Percentiles rank a stretch among this genome's conserved stretches.
Evolutionary conservation across 2,329 filamentous ascomycete genomes (phyloP).

Genomic region (Colletotrichum lindemuthianum): DNA sequence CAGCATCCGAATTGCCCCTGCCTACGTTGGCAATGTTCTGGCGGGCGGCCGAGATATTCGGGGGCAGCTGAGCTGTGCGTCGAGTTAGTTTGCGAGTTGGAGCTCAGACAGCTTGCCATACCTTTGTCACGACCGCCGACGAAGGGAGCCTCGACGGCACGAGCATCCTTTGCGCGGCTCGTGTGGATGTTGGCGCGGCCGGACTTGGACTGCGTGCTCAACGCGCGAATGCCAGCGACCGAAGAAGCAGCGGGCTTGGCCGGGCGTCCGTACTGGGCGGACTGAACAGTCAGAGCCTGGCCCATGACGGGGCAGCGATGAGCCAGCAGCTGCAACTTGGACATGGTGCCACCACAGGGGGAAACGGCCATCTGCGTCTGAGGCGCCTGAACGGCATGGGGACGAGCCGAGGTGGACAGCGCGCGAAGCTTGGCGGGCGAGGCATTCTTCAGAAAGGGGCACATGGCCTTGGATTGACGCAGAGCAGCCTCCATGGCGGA

Average conservation of each 20-base stretch:
- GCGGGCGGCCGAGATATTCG: slow-evolving; percentile 41
- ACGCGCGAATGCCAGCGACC: slow-evolving; percentile 60
- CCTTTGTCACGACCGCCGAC: slow-evolving; percentile 60
- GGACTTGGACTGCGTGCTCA: slow-evolving; percentile 61
- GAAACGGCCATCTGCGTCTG: slow-evolving; percentile 64
- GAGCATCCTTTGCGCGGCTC: slow-evolving; percentile 79
- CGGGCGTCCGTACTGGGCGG: slow-evolving; percentile 61
- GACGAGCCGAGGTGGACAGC: slow-evolving; percentile 78
- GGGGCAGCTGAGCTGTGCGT: slow-evolving; percentile 48
- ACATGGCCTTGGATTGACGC: slow-evolving; percentile 95
- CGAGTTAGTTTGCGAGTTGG: slow-evolving; percentile 35
- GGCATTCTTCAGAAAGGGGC: slow-evolving; percentile 95
- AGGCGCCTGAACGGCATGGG: slow-evolving; percentile 43
- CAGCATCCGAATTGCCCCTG: slow-evolving; percentile 32
- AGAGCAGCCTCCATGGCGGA: slow-evolving; percentile 88
- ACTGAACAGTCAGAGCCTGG: slow-evolving; percentile 92
- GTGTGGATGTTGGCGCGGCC: slow-evolving; percentile 84
- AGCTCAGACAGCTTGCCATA: slow-evolving; percentile 45
- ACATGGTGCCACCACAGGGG: slow-evolving; percentile 91
- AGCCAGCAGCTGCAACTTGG: slow-evolving; percentile 93
- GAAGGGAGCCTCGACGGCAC: slow-evolving; percentile 73
- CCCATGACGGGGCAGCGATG: slow-evolving; percentile 98
- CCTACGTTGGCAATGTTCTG: slow-evolving; percentile 42
- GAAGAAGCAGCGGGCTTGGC: slow-evolving; percentile 52
- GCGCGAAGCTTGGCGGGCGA: slow-evolving; percentile 91